Evolutionary conservation across 225 moss, liverwort and hornwort genomes (phyloP).

Genomic region (Lunularia cruciata): DNA sequence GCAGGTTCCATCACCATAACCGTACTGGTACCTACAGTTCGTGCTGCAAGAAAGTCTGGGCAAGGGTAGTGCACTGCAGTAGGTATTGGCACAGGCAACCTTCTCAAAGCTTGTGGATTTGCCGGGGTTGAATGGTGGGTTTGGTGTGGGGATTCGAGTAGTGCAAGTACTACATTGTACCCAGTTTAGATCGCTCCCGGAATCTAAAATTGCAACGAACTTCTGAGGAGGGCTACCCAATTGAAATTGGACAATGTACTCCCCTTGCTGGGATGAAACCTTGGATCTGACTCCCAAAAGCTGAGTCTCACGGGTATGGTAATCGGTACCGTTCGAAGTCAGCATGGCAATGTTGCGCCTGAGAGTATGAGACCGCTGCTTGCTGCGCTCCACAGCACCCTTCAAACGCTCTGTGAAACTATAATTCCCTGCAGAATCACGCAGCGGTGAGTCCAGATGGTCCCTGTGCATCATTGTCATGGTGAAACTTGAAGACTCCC

Average conservation of each 20-base stretch:
- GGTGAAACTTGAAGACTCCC: constrained; percentile 6
- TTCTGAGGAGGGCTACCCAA: constrained; percentile 30
- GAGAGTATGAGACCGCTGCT: constrained; percentile 13
- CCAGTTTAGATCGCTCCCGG: constrained; percentile 51
- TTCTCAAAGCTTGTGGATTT: constrained; percentile 24
- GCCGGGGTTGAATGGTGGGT: constrained; percentile 32
- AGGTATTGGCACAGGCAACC: constrained; percentile 29
- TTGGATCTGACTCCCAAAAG: constrained; percentile 20
- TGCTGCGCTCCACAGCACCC: constrained; percentile 25
- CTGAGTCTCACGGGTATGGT: background rate
- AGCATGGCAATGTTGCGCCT: constrained; percentile 5
- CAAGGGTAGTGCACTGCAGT: constrained; percentile 24
- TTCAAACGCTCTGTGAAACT: constrained; percentile 26
- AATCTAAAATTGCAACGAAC: constrained; percentile 30
- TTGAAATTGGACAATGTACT: constrained; percentile 19
- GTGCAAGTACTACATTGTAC: constrained; percentile 50
- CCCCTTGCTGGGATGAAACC: constrained; percentile 35
- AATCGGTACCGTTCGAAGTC: background rate
- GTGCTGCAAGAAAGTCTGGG: background rate
- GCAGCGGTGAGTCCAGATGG: constrained; percentile 33
- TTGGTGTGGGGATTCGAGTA: constrained; percentile 20
- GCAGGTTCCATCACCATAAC: constrained; percentile 37
- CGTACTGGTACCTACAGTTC: constrained; percentile 30
- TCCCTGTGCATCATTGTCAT: constrained; percentile 39
- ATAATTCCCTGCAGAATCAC: constrained; percentile 14